Evolutionary conservation across 805 yeast species (phyloP).

Genomic region (Yarrowia sp.): DNA sequence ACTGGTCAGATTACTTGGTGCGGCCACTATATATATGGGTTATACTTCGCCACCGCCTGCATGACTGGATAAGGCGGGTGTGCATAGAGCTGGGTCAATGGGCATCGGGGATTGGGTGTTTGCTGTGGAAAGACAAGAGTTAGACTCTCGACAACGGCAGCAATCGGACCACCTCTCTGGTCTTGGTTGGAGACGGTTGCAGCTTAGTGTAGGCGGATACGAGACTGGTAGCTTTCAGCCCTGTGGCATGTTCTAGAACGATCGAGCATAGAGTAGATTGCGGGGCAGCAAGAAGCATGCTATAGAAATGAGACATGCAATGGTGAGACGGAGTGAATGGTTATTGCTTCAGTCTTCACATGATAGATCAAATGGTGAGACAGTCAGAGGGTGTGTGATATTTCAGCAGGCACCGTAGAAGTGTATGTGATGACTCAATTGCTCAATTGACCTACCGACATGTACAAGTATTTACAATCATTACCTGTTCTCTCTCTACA

Average conservation of each 20-base stretch:
- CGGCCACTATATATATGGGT: constrained; percentile 9
- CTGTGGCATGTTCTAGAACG: background rate
- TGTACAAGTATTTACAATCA: background rate
- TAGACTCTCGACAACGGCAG: constrained; percentile 11
- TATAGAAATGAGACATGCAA: background rate
- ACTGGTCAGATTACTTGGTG: background rate
- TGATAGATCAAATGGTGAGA: too few species aligned
- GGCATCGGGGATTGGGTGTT: constrained; percentile 9
- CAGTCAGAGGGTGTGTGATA: too few species aligned
- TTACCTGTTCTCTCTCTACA: too few species aligned
- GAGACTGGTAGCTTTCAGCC: too few species aligned
- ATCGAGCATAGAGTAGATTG: constrained; percentile 8
- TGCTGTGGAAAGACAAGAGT: background rate
- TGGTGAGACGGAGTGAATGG: background rate
- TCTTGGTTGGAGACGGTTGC: too few species aligned
- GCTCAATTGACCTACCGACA: background rate
- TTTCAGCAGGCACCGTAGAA: too few species aligned
- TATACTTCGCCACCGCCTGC: constrained; percentile 37
- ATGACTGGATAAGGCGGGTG: constrained; percentile 9
- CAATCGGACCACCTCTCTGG: constrained; percentile 5
- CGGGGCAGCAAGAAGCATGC: constrained; percentile 13
- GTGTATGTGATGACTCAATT: too few species aligned
- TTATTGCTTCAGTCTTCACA: too few species aligned
- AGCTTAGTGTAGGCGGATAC: too few species aligned
- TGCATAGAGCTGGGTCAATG: constrained; percentile 1